Evolutionary conservation across 1,139 yeast species (phyloP), one percentile per base, ranked within the genome.

Genomic region (Pichia kudriavzevii): DNA sequence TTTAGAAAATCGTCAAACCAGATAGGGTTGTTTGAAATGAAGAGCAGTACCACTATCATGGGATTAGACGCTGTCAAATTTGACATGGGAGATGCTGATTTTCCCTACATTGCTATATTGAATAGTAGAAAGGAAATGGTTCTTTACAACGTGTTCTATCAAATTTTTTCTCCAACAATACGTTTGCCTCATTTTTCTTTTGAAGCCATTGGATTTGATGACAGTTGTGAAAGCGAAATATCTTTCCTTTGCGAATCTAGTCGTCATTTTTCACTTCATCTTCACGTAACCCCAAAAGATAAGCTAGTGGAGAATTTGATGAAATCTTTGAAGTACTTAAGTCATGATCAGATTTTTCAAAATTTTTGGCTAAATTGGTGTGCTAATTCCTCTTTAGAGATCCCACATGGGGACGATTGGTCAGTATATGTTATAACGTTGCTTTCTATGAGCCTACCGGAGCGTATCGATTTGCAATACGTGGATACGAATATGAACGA

Each of bases 291-390:
- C 8, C 88, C 93, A 0, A 58, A 56, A 10, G 61, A 66, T 25
- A 57, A 59, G 1, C 48, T 67, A 7, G 69, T 76, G 0, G 32
- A 46, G 9, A 60, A 55, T 22, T 68, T 77, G 31, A 57, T 79
- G 18, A 57, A 61, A 15, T 63, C 75, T 7, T 68, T 80, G 46
- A 65, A 64, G 36, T 67, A 69, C 42, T 53, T 80, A 16, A 67
- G 81, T 4, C 82, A 81, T 7, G 64, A 79, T 2, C 67, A 67
- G 35, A 66, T 74, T 4, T 69, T 67, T 47, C 79, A 75, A 46
- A 66, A 68, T 14, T 60, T 81, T 22, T 67, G 78, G 72, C 60
- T 77, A 41, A 58, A 71, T 5, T 83, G 93, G 91, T 62, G 81
- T 25, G 58, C 79, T 0, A 74, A 82, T 0, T 53, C 66, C 18